Base-by-base conservation (phyloP, 2,329 filamentous ascomycete species). In the Akanthomyces lecanii region DNA sequence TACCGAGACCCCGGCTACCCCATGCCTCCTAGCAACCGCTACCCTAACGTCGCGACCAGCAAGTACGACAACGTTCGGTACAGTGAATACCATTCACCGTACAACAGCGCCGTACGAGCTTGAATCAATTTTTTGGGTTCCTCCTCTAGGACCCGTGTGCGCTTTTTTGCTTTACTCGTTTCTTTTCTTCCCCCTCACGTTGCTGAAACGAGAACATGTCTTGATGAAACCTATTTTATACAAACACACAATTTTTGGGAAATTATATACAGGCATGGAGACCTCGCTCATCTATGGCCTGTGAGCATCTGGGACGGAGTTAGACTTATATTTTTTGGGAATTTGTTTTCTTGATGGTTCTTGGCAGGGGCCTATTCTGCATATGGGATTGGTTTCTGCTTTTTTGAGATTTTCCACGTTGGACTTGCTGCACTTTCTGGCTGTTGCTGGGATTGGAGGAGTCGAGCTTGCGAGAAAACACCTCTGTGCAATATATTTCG, bases 141-240 rank as follows among this genome's bases (percentile, higher is more conserved):
- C 33, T 23, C 16, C 28, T 14, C 18, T 25, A 30, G 5, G 30
- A 23, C 42, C 28, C 2, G 12, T 33, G 23, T 40, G 45, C 36
- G n/a, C 40, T 63, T 38, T 52, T 16, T 23, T 63, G 7, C 45
- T 66, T 55, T 61, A 57, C 52, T 64, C 58, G 67, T 66, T 63
- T 65, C 64, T 65, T 67, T 65, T 65, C 63, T 38, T 30, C 23
- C 11, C 23, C 11, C 40, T 64, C 58, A 33, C 52, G 36, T 61
- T 68, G 52, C 72, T 66, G 70, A 72, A 70, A 72, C 66, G 69
- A 71, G 67, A 73, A 30, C 66, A 67, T 71, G 70, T 71, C 67
- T 73, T 74, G 70, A 72, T 66, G 72, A 73, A 71, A 69, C 25
- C 12, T 21, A 50, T 33, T 28, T 59, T 51, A 38, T 42, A 63